Evolutionary conservation across 2,329 filamentous ascomycete genomes (phyloP), one percentile per base, ranked within the genome.

Genomic region (Pochonia chlamydosporia): DNA sequence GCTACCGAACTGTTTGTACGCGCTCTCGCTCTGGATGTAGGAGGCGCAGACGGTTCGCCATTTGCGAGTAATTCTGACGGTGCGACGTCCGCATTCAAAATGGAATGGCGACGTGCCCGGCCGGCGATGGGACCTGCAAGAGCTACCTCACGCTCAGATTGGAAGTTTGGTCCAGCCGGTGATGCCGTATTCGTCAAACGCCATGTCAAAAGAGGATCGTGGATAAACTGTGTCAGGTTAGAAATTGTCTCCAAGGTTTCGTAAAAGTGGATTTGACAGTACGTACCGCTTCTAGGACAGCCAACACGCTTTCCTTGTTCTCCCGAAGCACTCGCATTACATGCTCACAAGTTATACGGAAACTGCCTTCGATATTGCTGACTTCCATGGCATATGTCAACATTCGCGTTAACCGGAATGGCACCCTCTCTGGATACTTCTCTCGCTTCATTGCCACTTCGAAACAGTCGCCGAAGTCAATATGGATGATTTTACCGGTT

Each of bases 361-460:
- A 99, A 68, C 89, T 96, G 58, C 93, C 93, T 68, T 99, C 93
- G 56, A 99, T 99, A 63, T 99, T 99, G 78, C 91, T 96, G 47
- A 99, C 93, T 71, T 99, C 93, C 93, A 99, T 99, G 20, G 95
- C 95, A 63, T 96, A 99, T 0, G 95, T 99, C 69, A 99, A 81
- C 93, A 99, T 99, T 56, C 93, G 82, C 3, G 93, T 99, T 41
- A 99, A 76, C 49, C 95, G 85, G 87, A 99, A 99, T 0, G 93
- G 95, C 49, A 99, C 93, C 44, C 92, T 79, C 69, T 99, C 93
- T 0, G 93, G 93, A 63, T 96, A 99, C 67, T 99, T 99, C 68
- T 99, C 95, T 56, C 95, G 87, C 72, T 99, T 95, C 91, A 96
- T 99, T 23, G 95, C 93, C 45, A 99, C 89, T 67, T 99, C 93